Percentiles rank a stretch among this genome's conserved stretches.
These are phyloP conservation scores for Alternaria sp. DNA, from an alignment of 2,329 filamentous ascomycete genomes.

Conservation along the genomic window DNA sequence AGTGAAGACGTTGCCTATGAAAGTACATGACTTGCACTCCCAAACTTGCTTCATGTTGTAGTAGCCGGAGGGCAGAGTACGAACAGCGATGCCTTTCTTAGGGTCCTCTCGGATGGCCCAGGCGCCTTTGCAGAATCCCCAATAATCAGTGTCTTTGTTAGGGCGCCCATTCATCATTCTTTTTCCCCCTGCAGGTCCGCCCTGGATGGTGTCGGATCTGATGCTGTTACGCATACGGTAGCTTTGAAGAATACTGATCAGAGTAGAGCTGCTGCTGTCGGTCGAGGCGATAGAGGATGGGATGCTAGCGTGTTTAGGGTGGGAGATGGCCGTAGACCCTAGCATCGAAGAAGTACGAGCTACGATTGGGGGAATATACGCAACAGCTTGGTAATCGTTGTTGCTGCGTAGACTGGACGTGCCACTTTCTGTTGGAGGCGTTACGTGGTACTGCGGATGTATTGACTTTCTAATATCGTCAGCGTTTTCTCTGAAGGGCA, in stretches of 20 bases:
- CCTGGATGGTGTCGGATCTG: conserved; percentile 31
- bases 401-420: conserved; percentile 6
- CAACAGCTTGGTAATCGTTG: conserved; percentile 8
- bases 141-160: conserved; percentile 53
- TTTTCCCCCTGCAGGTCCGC: conserved; percentile 28
- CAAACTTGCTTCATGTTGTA: conserved; percentile 48
- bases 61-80: conserved; percentile 47
- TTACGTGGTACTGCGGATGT: conserved; percentile 4
- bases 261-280: conserved; percentile 26
- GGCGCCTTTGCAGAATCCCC: conserved; percentile 54
- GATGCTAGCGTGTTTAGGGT: conserved; percentile 20
- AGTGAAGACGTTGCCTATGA: conserved; percentile 42
- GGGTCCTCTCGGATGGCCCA: conserved; percentile 49
- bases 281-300: conserved; percentile 30
- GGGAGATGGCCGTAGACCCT: not conserved
- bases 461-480: not conserved
- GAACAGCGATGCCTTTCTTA: conserved; percentile 44
- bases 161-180: conserved; percentile 49
- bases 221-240: conserved; percentile 21
- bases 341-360: not conserved
- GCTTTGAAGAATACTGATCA: conserved; percentile 27
- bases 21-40: conserved; percentile 49
- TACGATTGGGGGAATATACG: not conserved
- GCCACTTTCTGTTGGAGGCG: conserved; percentile 1
- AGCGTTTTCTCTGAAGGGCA: conserved; percentile 6